A percentile compares a stretch with the other conserved stretches of the same genome.
Conservation (phyloP, 176 grass and related monocot species). For the Avena insularis region DNA sequence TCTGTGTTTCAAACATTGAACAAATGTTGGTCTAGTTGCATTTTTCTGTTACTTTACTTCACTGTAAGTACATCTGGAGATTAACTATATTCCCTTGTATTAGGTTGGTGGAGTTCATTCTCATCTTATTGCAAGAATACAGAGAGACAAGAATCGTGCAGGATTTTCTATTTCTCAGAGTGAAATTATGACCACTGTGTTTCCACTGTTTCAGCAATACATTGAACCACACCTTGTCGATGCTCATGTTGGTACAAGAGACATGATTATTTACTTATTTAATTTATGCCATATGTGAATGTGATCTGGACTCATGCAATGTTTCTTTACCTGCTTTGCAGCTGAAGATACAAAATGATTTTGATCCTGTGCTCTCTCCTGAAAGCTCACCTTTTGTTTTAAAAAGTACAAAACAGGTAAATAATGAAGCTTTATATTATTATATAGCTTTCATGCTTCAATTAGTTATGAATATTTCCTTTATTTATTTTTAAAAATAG, state of each 20-base stretch:
- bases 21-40: constrained; percentile 25
- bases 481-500: constrained; percentile 46
- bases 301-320: constrained; percentile 40
- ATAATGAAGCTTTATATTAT: constrained; percentile 26
- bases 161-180: constrained; percentile 86
- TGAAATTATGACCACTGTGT: constrained; percentile 98
- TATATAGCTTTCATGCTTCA: constrained; percentile 7
- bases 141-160: constrained; percentile 90
- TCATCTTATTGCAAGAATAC: constrained; percentile 95
- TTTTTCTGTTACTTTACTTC: constrained; percentile 28
- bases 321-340: constrained; percentile 49
- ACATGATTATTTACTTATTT: constrained; percentile 49
- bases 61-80: constrained; percentile 28
- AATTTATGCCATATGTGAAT: constrained; percentile 8
- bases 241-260: constrained; percentile 99
- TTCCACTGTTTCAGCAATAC: constrained; percentile 94
- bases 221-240: constrained; percentile 99
- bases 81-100: constrained; percentile 44
- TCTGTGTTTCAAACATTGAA: constrained; percentile 33
- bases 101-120: constrained; percentile 99
- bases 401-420: constrained; percentile 94
- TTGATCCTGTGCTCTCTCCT: constrained; percentile 97
- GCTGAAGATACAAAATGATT: constrained; percentile 99
- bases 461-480: constrained; percentile 29
- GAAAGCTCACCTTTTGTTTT: constrained; percentile 98